Base-by-base conservation (phyloP, 805 yeast species). In the Candida lessepsii region DNA sequence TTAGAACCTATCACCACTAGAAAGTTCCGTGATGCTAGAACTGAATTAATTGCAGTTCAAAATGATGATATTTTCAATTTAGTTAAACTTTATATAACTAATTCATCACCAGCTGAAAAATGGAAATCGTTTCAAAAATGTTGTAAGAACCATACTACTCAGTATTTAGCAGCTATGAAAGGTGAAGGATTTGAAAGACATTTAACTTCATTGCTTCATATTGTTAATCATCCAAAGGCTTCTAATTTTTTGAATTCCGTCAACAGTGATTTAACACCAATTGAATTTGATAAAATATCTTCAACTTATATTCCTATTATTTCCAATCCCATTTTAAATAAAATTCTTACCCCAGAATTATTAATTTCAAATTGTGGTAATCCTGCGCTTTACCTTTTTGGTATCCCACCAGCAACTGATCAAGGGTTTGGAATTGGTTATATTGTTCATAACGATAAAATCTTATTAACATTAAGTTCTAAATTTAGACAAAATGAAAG, bases 401-500 rank as follows among this genome's bases (percentile, higher is more conserved):
- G 97, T 0, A 89, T 89, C 55, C 95, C 96, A 3, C 96, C 97
- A 2, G 90, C 88, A 1, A 73, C 84, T 10, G 83, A 88, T 35
- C 90, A 86, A 54, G 97, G 97, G 2, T 88, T 83, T 60, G 96
- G 96, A n/a, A 75, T 89, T 26, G 96, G 96, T 4, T 89, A 89
- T 58, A 86, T 89, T 50, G 83, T 89, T 50, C 88, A 90, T 59
- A 78, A 71, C 30, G 86, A 87, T 54, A 80, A 87, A 15, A 78
- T 89, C 19, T 78, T 89, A 1, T 75, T 89, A 8, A 87, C 95
- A 37, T 83, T 86, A 3, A 81, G 93, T 19, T 87, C 96, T 10
- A 89, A 87, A 62, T 90, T 84, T 61, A 74, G 96, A 41, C 97
- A 89, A 65, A 87, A 96, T 0, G 72, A 75, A 47, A 72, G 97